These are phyloP conservation scores for Annona cherimola DNA, from an alignment of 164 flowering plant genomes.

Conservation along the genomic window DNA sequence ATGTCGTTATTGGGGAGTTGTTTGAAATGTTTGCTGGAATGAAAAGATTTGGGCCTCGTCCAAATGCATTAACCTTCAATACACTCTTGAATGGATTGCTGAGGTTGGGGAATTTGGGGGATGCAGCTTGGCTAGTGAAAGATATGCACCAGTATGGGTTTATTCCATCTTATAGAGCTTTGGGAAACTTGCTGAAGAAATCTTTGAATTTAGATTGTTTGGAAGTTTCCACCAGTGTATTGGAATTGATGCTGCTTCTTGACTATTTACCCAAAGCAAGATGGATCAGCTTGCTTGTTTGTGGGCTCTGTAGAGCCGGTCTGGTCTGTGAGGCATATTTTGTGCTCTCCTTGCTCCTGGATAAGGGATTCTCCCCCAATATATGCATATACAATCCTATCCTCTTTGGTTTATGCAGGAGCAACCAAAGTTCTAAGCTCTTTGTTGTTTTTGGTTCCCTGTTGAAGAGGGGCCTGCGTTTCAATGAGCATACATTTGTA, in stretches of 20 bases:
- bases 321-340: conserved; percentile 29
- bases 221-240: conserved; percentile 16
- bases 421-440: conserved; percentile 20
- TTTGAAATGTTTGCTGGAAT: conserved; percentile 25
- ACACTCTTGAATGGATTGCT: conserved; percentile 36
- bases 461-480: conserved; percentile 36
- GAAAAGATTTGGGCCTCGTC: conserved; percentile 35
- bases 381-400: conserved; percentile 32
- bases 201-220: conserved; percentile 18
- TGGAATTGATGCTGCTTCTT: conserved; percentile 39
- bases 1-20: conserved; percentile 18
- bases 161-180: conserved; percentile 30
- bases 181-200: conserved; percentile 29
- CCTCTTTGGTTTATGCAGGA: conserved; percentile 44
- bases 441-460: conserved; percentile 32
- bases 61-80: conserved; percentile 39
- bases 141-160: conserved; percentile 40
- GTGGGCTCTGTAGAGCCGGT: conserved; percentile 21
- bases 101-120: conserved; percentile 14
- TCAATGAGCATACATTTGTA: conserved; percentile 37
- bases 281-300: conserved; percentile 21
- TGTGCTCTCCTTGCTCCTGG: conserved; percentile 23
- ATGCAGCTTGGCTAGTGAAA: conserved; percentile 20
- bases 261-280: conserved; percentile 25
- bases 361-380: conserved; percentile 20